Base-by-base conservation (phyloP, 2,329 filamentous ascomycete genomes). In the Cercospora zeina region DNA sequence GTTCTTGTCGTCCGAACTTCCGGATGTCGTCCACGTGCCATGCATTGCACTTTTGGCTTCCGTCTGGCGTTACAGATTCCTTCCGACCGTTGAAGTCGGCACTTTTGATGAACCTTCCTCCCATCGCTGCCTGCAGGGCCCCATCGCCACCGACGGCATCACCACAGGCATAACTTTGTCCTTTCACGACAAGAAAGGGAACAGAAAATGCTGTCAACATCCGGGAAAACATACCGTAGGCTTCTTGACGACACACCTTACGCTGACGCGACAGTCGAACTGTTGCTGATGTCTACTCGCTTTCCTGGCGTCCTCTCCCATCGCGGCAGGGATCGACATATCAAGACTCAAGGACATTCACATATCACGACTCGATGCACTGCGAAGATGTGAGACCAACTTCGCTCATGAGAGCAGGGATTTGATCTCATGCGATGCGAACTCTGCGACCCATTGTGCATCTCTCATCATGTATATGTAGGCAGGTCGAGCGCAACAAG, bases 1-100 rank as follows among this genome's bases (percentile, higher is more conserved):
- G 3, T 27, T 6, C 24, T 3, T n/a, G n/a, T 3, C 3, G 24
- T 27, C 24, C 24, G 24, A 3, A 27, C 3, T 6, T 27, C 24
- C 24, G 24, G 6, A 34, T 34, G 31, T 34, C 31, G 9, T 13
- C 42, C 21, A n/a, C 27, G 42, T 27, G 42, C 42, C 42, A 49
- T 30, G 19, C 42, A 11, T 27, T 49, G 21, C 21, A 27, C 21
- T 13, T 49, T 49, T 49, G 42, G 14, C 21, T 49, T 11, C 42
- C 42, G 21, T n/a, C 21, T 49, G 42, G 42, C 42, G 42, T 49
- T 49, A 49, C 21, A 49, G 42, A 27, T 49, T 49, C 42, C 42
- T 21, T 24, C 24, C 42, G 21, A 10, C 19, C 39, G 39, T 45
- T 45, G 42, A 11, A 8, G 21, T 7, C 24, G 19, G 13, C 21